Conservation (phyloP, 2,329 filamentous ascomycete genomes). For the Paraphoma sp. region DNA sequence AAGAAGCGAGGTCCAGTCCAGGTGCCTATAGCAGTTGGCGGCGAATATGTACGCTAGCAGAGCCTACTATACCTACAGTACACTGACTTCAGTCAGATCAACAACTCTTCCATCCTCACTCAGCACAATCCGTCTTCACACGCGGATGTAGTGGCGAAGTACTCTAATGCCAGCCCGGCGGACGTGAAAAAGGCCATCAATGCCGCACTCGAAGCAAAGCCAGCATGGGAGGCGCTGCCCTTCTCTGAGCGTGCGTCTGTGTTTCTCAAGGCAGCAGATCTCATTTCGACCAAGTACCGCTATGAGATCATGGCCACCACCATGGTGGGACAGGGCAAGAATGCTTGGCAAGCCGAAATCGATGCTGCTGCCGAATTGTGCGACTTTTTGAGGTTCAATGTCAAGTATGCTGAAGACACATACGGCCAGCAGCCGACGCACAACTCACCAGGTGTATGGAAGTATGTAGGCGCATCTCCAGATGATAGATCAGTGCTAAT, state of each 20-base stretch:
- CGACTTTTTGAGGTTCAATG: slow-evolving; percentile 94
- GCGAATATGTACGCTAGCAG: slow-evolving; percentile 69
- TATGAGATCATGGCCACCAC: slow-evolving; percentile 97
- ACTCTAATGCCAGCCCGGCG: slow-evolving; percentile 78
- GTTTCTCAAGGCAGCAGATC: slow-evolving; percentile 94
- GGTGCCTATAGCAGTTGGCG: slow-evolving; percentile 83
- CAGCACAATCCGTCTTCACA: slow-evolving; percentile 88
- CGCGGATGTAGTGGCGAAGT: slow-evolving; percentile 76
- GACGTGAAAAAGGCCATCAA: slow-evolving; percentile 84
- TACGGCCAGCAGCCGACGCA: slow-evolving; percentile 87
- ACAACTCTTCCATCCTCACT: slow-evolving; percentile 67
- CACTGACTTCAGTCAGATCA: slow-evolving; percentile 60
- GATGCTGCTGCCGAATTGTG: slow-evolving; percentile 90
- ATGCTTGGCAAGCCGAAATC: slow-evolving; percentile 99
- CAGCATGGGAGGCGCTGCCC: slow-evolving; percentile 82
- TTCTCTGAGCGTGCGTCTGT: slow-evolving; percentile 91
- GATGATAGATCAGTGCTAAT: slow-evolving; percentile 19
- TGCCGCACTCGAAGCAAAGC: slow-evolving; percentile 83
- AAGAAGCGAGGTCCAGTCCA: slow-evolving; percentile 74
- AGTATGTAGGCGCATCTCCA: slow-evolving; percentile 53
- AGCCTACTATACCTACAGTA: slow-evolving; percentile 1
- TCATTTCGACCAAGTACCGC: slow-evolving; percentile 89
- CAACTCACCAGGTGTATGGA: slow-evolving; percentile 86
- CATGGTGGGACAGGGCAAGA: slow-evolving; percentile 97
- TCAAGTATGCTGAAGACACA: slow-evolving; percentile 89